Conservation (phyloP, 2,329 filamentous ascomycete genomes). For the Cladosporium oxysporum region DNA sequence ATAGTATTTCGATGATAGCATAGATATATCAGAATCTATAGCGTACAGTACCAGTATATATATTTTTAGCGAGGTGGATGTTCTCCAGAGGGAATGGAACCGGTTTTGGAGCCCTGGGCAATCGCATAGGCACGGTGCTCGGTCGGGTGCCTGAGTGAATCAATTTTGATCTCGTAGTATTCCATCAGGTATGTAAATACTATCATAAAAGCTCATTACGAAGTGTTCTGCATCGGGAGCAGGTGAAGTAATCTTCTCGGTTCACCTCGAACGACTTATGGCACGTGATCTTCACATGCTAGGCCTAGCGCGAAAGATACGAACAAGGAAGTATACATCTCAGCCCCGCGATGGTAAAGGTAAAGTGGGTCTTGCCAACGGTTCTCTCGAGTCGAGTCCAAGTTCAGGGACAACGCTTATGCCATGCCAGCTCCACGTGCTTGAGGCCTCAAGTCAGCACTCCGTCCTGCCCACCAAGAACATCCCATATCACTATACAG, state of each 20-base stretch:
- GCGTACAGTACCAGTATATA: not conserved
- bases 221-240: too few species aligned
- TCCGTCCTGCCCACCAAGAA: not conserved
- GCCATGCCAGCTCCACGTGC: conserved; percentile 6
- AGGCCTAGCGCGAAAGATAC: not conserved
- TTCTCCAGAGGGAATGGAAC: not conserved
- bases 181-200: too few species aligned
- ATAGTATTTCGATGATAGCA: not conserved
- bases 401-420: conserved; percentile 1
- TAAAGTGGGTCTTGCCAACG: not conserved
- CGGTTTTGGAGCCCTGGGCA: too few species aligned
- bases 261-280: not conserved
- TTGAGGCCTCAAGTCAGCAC: not conserved
- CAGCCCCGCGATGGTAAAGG: not conserved
- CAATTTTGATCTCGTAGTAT: too few species aligned
- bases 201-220: too few species aligned
- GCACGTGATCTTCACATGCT: conserved; percentile 10
- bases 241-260: not conserved
- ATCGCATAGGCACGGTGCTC: too few species aligned
- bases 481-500: not conserved
- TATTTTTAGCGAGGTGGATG: not conserved
- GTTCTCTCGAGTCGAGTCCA: not conserved
- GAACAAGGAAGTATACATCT: not conserved
- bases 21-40: not conserved
- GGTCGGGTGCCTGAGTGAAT: too few species aligned